These are phyloP conservation scores for Blastobotrys robertii DNA, from an alignment of 805 yeast species.

Conservation along the genomic window DNA sequence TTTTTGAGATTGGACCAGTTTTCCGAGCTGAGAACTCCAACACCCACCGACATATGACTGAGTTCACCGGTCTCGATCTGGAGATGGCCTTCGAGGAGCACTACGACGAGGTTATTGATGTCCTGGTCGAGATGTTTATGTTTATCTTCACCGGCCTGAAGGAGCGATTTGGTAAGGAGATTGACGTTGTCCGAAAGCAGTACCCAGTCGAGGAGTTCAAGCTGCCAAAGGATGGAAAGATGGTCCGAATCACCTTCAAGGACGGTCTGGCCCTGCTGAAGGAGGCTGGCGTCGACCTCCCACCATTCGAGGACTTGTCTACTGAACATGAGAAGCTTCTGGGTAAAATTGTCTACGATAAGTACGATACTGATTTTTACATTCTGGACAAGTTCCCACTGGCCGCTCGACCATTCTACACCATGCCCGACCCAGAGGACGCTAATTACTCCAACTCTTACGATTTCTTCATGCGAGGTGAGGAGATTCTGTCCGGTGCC, in stretches of 20 bases:
- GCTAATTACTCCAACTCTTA: slow-evolving; percentile 92
- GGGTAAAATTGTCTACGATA: slow-evolving; percentile 85
- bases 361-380: slow-evolving; percentile 96
- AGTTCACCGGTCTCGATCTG: slow-evolving; percentile 92
- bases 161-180: slow-evolving; percentile 69
- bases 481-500: slow-evolving; percentile 98
- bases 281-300: slow-evolving; percentile 72
- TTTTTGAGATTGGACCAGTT: slow-evolving; percentile 94
- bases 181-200: slow-evolving; percentile 83
- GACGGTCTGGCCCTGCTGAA: slow-evolving; percentile 85
- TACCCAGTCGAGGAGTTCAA: slow-evolving; percentile 97
- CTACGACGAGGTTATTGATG: slow-evolving; percentile 78
- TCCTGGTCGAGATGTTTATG: slow-evolving; percentile 63
- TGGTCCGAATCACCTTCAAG: slow-evolving; percentile 80
- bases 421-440: slow-evolving; percentile 96
- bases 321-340: slow-evolving; percentile 92
- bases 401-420: slow-evolving; percentile 95
- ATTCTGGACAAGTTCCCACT: slow-evolving; percentile 97
- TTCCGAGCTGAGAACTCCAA: slow-evolving; percentile 99
- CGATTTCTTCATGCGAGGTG: slow-evolving; percentile 99
- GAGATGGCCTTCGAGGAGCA: slow-evolving; percentile 99
- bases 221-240: slow-evolving; percentile 86
- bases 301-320: slow-evolving; percentile 76
- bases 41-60: slow-evolving; percentile 99
- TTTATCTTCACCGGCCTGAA: slow-evolving; percentile 82